phyloP scores from a whole-genome alignment of 2,329 filamentous ascomycete genomes.

The Tolypocladium inflatum region DNA sequence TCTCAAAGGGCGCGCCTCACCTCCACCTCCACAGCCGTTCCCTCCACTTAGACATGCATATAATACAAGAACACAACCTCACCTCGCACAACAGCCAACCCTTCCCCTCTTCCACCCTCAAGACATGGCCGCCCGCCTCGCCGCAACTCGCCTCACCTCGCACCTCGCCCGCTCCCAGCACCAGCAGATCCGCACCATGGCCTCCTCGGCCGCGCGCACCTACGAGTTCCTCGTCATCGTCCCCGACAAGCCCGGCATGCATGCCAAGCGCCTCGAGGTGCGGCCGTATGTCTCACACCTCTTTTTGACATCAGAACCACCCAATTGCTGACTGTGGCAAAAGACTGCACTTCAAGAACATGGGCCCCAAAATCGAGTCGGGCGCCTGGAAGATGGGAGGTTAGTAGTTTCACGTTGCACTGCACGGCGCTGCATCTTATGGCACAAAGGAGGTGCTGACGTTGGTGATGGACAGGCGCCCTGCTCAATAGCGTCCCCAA shows the following conservation, averaged over 20 bases:
- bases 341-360: conserved; percentile 43
- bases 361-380: conserved; percentile 41
- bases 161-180: conserved; percentile 2
- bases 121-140: conserved; percentile 7
- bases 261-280: conserved; percentile 52
- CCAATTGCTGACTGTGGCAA: neutral
- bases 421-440: neutral
- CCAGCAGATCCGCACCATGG: conserved; percentile 15
- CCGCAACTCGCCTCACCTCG: conserved; percentile 4
- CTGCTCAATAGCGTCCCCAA: conserved; percentile 56
- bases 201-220: conserved; percentile 23
- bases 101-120: neutral
- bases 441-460: neutral
- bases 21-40: neutral
- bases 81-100: neutral
- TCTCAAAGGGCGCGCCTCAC: neutral
- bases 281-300: conserved; percentile 35
- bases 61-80: neutral
- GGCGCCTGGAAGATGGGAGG: conserved; percentile 58
- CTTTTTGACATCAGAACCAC: neutral
- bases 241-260: conserved; percentile 53
- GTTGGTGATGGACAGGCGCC: conserved; percentile 40
- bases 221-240: conserved; percentile 61
- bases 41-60: neutral
- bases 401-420: conserved; percentile 20